phyloP scores from a whole-genome alignment of 306 rosid genomes.

The Cyamopsis tetragonoloba region DNA sequence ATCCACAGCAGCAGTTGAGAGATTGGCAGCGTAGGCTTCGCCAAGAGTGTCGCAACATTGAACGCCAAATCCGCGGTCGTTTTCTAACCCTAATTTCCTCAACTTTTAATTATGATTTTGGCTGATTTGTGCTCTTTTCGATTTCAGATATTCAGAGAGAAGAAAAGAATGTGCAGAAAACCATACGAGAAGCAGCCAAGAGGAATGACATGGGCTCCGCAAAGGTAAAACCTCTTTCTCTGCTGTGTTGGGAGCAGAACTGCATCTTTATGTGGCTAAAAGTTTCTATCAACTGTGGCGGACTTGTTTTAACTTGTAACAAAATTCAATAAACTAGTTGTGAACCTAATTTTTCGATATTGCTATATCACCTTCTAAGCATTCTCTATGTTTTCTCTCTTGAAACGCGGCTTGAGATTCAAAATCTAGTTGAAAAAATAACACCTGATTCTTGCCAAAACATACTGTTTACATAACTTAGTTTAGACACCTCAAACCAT shows the following conservation, averaged over 20 bases:
- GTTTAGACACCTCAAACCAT: too few relatives aligned
- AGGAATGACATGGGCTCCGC: constrained; percentile 97
- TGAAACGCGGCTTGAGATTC: too few relatives aligned
- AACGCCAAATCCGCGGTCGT: constrained; percentile 88
- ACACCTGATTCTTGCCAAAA: too few relatives aligned
- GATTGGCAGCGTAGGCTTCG: constrained; percentile 94
- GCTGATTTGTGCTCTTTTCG: too few relatives aligned
- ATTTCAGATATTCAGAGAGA: constrained; percentile 77
- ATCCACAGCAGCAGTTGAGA: constrained; percentile 64
- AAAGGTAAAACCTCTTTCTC: constrained; percentile 61
- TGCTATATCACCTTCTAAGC: neutral
- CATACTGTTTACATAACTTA: too few relatives aligned
- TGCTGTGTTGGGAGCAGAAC: too few relatives aligned
- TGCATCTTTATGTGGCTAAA: neutral
- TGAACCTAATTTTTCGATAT: constrained; percentile 13
- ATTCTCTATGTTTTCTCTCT: neutral
- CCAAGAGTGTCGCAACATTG: constrained; percentile 86
- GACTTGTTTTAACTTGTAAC: neutral
- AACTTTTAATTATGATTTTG: neutral
- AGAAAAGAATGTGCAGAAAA: constrained; percentile 82
- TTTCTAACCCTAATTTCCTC: constrained; percentile 12
- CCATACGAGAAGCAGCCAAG: constrained; percentile 90
- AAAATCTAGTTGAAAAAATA: too few relatives aligned
- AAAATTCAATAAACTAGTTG: neutral
- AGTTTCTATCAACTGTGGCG: neutral